A percentile compares a stretch with the other conserved stretches of the same genome.
phyloP scores from a whole-genome alignment of 1,284 basidiomycete species.

The Pyrrhoderma noxium region DNA sequence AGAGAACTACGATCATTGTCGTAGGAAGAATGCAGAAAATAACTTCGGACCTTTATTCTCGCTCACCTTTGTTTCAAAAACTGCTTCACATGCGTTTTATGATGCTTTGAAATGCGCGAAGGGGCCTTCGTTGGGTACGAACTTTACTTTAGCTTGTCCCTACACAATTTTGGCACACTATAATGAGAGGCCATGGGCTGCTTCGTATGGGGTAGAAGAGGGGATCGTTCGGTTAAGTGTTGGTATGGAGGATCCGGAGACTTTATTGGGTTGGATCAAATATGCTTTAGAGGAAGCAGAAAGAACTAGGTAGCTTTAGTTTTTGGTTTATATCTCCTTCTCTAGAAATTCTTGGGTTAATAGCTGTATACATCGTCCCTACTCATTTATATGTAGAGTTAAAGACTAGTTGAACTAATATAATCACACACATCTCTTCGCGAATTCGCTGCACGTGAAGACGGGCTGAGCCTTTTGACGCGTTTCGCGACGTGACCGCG shows the following conservation, averaged over 20 bases:
- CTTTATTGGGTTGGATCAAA: constrained; percentile 56
- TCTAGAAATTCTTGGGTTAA: no score
- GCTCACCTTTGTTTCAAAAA: constrained; percentile 70
- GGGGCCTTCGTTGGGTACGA: constrained; percentile 92
- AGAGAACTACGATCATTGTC: constrained; percentile 67
- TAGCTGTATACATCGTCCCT: no score
- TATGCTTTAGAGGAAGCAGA: constrained; percentile 70
- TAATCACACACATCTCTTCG: no score
- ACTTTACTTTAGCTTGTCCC: constrained; percentile 93
- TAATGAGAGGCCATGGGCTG: constrained; percentile 88
- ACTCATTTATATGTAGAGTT: no score
- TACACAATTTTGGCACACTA: constrained; percentile 95
- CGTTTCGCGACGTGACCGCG: no score
- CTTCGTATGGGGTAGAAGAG: constrained; percentile 76
- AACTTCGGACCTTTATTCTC: constrained; percentile 94
- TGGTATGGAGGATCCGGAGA: constrained; percentile 76
- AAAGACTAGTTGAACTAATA: no score
- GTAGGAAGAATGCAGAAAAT: constrained; percentile 32
- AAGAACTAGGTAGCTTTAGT: constrained; percentile 18
- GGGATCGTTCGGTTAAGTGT: constrained; percentile 85
- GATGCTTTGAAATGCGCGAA: constrained; percentile 81
- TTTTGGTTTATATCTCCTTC: no score
- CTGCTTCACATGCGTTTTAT: constrained; percentile 79
- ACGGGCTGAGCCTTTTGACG: no score
- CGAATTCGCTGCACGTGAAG: no score